Evolutionary conservation across 352 stramenopile genomes (phyloP).

Genomic region (Phytophthora pseudosyringae): DNA sequence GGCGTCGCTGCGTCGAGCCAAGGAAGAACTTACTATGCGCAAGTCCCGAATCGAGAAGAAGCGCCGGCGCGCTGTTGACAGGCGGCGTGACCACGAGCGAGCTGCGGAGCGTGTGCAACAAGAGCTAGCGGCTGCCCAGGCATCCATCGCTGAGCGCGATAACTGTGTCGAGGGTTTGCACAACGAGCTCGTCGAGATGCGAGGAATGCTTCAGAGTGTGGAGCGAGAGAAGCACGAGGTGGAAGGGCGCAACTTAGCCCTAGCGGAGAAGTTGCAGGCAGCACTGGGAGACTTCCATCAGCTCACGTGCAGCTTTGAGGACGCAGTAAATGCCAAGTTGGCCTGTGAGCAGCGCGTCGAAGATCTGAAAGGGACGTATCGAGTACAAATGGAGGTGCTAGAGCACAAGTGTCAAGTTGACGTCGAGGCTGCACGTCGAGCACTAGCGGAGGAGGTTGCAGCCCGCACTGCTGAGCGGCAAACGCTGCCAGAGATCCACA

Average conservation of each 20-base stretch:
- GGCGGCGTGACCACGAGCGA: constrained; percentile 64
- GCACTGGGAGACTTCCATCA: constrained; percentile 73
- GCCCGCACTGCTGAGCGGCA: constrained; percentile 52
- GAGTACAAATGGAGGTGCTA: constrained; percentile 60
- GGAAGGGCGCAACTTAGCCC: constrained; percentile 52
- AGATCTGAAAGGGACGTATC: constrained; percentile 50
- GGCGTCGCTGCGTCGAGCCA: constrained; percentile 57
- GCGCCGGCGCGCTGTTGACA: constrained; percentile 62
- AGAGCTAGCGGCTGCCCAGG: constrained; percentile 37
- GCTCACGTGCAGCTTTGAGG: constrained; percentile 69
- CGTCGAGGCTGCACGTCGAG: constrained; percentile 43
- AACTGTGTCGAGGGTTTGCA: constrained; percentile 19
- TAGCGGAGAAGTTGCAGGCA: constrained; percentile 70
- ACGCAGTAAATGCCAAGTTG: constrained; percentile 51
- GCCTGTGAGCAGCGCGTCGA: constrained; percentile 59
- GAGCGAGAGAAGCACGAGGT: constrained; percentile 49
- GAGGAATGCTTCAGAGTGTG: constrained; percentile 23
- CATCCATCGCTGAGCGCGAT: constrained; percentile 26
- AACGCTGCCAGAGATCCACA: constrained; percentile 67
- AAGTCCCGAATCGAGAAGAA: constrained; percentile 81
- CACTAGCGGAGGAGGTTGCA: constrained; percentile 49
- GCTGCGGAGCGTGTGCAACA: constrained; percentile 50
- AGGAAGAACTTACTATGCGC: constrained; percentile 71
- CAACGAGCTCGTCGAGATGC: constrained; percentile 33
- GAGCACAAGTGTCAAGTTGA: constrained; percentile 69